Evolutionary conservation across 257 asterid genomes (phyloP), one percentile per base, ranked within the genome.

Genomic region (Thymus quinquecostatus): DNA sequence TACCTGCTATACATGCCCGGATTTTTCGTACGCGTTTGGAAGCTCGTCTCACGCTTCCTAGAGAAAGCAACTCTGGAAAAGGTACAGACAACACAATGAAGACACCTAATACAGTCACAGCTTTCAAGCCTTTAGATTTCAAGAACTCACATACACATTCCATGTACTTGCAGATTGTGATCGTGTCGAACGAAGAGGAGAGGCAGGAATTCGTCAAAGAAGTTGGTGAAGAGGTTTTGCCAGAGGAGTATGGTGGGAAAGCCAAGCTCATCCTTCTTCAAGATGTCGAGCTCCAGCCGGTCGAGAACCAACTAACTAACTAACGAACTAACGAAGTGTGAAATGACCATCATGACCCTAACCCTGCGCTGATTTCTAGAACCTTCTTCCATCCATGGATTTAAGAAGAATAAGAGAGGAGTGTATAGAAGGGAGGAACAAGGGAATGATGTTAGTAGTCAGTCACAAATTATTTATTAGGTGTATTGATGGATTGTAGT

Each of bases 181-280:
- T 85, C 3, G 92, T 89, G 69, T 82, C 67, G 1, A 87, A 68
- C 58, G 96, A 92, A 57, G 96, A 85, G 63, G 88, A 89, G 66
- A 74, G 54, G 49, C 61, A 50, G 75, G 80, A 85, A 28, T 74
- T 89, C 65, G 13, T 79, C 8, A 14, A 75, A 68, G 82, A 85
- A 9, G 63, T 92, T 1, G 89, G 94, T 2, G 92, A 87, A 75
- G 96, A 85, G 40, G 83, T 70, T 6, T 79, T 92, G 75, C 92
- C 94, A 1, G 96, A 82, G 81, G 94, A 86, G 75, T 86, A 87
- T 64, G 98, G 96, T 10, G 96, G 98, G 54, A 64, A 60, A 45
- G 87, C 94, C 44, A 77, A 86, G 54, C 79, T 76, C 12, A 76
- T 72, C n/a, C 84, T 61, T n/a, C 30, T 89, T 73, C 94, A 92